Percentiles rank a stretch among this genome's conserved stretches.
These are phyloP conservation scores for sweet orange (Citrus sinensis) DNA, from an alignment of 345 rosid genomes.

Conservation along the genomic window DVS_A1.0 CM039164.1:3953001-3953500, in stretches of 20 bases:
- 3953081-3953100: conserved; percentile 63
- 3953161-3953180: conserved; percentile 55
- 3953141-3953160: conserved; percentile 81
- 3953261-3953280: conserved; percentile 54
- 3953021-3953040: not conserved
- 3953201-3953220: conserved; percentile 67
- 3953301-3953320: conserved; percentile 22
- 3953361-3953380: conserved; percentile 15
- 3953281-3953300: conserved; percentile 54
- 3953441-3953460: not conserved
- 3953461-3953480: not conserved
- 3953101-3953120: conserved; percentile 59
- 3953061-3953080: not conserved
- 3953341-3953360: conserved; percentile 12
- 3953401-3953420: not conserved
- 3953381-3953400: conserved; percentile 27
- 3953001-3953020: not conserved
- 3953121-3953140: conserved; percentile 35
- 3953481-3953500: conserved; percentile 2
- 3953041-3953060: not conserved
- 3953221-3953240: conserved; percentile 50
- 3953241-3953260: conserved; percentile 62
- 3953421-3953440: not conserved
- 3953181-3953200: conserved; percentile 59
- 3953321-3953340: conserved; percentile 32